These are phyloP conservation scores for Scutellaria minor DNA, from an alignment of 257 asterid genomes.

Conservation along the genomic window DNA sequence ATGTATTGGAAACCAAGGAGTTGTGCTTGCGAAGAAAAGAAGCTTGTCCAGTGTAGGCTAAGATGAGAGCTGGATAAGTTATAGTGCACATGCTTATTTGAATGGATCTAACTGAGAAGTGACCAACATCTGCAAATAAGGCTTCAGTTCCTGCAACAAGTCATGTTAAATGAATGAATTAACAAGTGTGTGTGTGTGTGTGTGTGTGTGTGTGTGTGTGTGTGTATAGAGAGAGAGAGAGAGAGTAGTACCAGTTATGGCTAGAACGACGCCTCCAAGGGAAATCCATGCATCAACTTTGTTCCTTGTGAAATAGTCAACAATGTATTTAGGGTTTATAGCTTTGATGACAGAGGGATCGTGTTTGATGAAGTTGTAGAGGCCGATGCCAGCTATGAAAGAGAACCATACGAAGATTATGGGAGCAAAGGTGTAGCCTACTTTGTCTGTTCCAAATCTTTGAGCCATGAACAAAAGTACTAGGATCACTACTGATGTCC, in stretches of 20 bases:
- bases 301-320: slow-evolving; percentile 52
- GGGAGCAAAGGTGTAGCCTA: slow-evolving; percentile 72
- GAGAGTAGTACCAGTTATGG: slow-evolving; percentile 50
- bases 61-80: slow-evolving; percentile 49
- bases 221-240: no score
- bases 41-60: slow-evolving; percentile 65
- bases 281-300: slow-evolving; percentile 62
- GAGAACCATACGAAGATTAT: slow-evolving; percentile 55
- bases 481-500: slow-evolving; percentile 57
- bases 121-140: slow-evolving; percentile 71
- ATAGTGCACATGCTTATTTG: slow-evolving; percentile 61
- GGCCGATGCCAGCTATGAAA: slow-evolving; percentile 51
- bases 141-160: slow-evolving; percentile 64
- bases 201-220: no score
- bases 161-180: no score
- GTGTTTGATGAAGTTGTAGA: slow-evolving; percentile 57
- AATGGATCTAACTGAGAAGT: slow-evolving; percentile 60
- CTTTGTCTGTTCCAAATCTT: slow-evolving; percentile 68
- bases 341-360: slow-evolving; percentile 54
- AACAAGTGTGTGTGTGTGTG: no score
- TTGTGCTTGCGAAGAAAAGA: slow-evolving; percentile 53
- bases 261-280: slow-evolving; percentile 64
- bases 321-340: slow-evolving; percentile 54
- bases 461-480: slow-evolving; percentile 53
- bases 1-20: slow-evolving; percentile 37